phyloP scores from a whole-genome alignment of 208 protist species.

The Leishmania aethiopica region DNA sequence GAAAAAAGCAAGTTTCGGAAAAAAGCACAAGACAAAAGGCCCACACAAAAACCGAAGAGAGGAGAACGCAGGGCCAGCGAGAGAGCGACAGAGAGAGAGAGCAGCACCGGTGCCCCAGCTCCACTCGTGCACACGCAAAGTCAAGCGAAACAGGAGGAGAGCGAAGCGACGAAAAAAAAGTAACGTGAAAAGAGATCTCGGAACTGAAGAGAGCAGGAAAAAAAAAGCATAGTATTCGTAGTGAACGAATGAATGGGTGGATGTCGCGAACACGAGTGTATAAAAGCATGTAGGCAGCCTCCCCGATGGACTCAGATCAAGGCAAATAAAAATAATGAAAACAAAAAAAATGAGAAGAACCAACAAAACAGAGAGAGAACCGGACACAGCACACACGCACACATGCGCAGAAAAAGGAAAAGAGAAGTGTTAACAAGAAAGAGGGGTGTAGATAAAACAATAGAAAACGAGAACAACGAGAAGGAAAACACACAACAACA shows the following conservation, averaged over 20 bases:
- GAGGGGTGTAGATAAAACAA: neutral
- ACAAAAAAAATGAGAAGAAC: neutral
- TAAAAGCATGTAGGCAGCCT: constrained; percentile 13
- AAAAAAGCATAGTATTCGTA: neutral
- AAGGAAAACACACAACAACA: neutral
- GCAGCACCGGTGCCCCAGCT: neutral
- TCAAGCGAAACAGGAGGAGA: neutral
- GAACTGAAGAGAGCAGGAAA: neutral
- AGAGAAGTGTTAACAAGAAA: neutral
- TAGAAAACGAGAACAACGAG: neutral
- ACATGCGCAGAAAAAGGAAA: neutral
- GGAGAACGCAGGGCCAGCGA: neutral
- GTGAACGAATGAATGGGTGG: neutral
- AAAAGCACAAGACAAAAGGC: neutral
- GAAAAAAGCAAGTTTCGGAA: neutral
- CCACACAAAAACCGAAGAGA: neutral
- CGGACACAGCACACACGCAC: neutral
- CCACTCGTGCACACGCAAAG: neutral
- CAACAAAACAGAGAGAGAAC: neutral
- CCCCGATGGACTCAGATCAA: neutral
- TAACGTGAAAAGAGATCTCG: neutral
- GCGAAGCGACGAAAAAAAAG: neutral
- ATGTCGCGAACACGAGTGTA: constrained; percentile 10
- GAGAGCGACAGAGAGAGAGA: constrained; percentile 1
- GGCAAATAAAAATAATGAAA: neutral